Conservation (phyloP, 2,329 filamentous ascomycete genomes). For the Xylaria sp. region DNA sequence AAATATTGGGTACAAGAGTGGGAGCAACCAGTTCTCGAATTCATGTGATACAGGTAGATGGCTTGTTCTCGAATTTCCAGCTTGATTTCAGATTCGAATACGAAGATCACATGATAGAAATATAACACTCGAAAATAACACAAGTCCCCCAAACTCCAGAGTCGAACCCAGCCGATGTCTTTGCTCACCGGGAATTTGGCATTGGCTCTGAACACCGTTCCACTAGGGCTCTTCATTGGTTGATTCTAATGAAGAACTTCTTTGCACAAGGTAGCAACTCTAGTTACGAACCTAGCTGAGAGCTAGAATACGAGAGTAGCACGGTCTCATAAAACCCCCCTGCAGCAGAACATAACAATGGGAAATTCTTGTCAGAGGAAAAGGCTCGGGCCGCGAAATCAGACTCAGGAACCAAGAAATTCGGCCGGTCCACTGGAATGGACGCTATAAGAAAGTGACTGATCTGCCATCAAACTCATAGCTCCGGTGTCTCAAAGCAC, state of each 20-base stretch:
- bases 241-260: neutral
- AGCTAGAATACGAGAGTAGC: neutral
- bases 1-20: conserved; percentile 20
- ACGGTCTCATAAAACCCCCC: neutral
- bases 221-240: neutral
- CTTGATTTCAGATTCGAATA: conserved; percentile 27
- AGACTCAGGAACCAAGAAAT: neutral
- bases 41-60: conserved; percentile 42
- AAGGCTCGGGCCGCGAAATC: neutral
- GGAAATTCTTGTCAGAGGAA: neutral
- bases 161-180: neutral
- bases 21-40: conserved; percentile 9
- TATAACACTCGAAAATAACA: neutral
- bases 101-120: conserved; percentile 11
- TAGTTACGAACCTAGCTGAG: no score
- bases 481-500: conserved; percentile 31
- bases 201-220: neutral
- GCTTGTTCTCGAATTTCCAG: conserved; percentile 16
- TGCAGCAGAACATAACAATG: neutral
- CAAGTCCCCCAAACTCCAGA: neutral
- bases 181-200: conserved; percentile 4
- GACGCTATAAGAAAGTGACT: neutral
- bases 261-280: neutral
- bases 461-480: neutral
- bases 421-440: conserved; percentile 20